phyloP scores from a whole-genome alignment of 257 asterid genomes.

The Phtheirospermum japonicum region DNA sequence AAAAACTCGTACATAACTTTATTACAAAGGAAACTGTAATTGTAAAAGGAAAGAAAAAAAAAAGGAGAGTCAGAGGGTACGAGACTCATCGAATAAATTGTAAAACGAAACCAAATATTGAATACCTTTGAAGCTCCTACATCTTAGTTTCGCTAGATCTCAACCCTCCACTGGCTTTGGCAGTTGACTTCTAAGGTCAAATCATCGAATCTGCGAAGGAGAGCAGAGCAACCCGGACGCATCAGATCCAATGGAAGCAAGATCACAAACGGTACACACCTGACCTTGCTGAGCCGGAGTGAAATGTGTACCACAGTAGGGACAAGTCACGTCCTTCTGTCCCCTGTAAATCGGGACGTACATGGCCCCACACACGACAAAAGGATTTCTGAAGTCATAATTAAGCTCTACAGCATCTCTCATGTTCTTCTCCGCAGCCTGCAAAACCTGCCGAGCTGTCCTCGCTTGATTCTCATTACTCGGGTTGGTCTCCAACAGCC shows the following conservation, averaged over 20 bases:
- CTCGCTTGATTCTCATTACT: conserved; percentile 52
- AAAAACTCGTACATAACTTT: conserved; percentile 27
- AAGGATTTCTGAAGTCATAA: conserved; percentile 85
- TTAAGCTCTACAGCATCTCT: conserved; percentile 60
- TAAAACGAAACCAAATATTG: too few species aligned
- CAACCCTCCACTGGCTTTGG: background rate
- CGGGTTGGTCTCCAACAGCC: conserved; percentile 78
- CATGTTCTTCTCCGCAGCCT: conserved; percentile 75
- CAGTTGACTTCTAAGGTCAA: background rate
- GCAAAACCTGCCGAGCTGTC: conserved; percentile 69
- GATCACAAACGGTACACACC: conserved; percentile 70
- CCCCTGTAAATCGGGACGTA: conserved; percentile 81
- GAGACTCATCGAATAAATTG: conserved; percentile 9
- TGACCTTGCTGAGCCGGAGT: conserved; percentile 65
- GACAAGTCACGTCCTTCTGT: conserved; percentile 74
- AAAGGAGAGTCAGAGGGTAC: background rate
- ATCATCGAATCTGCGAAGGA: conserved; percentile 67
- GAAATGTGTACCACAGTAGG: conserved; percentile 68
- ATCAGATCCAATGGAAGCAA: conserved; percentile 70
- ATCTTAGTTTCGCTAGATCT: conserved; percentile 26
- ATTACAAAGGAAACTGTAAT: conserved; percentile 30
- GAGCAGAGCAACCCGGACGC: conserved; percentile 91
- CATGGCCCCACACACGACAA: conserved; percentile 83
- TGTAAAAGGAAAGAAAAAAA: background rate
- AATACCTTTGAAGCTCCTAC: conserved; percentile 18